Percentiles rank a stretch among this genome's conserved stretches.
These are phyloP conservation scores for Stemphylium lycopersici DNA, from an alignment of 2,329 filamentous ascomycete species.

Conservation along the genomic window DNA sequence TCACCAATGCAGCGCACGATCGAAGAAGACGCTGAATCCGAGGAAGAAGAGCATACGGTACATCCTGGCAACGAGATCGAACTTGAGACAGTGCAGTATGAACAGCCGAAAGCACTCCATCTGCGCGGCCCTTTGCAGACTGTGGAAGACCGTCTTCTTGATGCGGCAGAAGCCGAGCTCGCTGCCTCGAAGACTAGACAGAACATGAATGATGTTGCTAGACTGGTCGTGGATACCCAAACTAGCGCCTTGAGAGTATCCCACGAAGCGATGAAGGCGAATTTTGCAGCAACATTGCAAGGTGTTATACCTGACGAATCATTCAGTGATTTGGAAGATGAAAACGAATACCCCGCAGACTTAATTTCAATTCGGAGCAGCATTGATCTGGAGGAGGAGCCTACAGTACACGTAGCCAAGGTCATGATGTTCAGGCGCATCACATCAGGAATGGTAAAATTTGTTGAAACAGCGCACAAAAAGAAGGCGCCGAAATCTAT, in stretches of 20 bases:
- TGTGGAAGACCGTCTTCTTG: constrained; percentile 30
- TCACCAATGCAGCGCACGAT: constrained; percentile 14
- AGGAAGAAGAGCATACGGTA: not conserved
- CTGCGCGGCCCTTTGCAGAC: constrained; percentile 29
- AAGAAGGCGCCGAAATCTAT: constrained; percentile 8
- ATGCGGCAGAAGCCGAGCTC: constrained; percentile 20
- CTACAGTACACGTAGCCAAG: constrained; percentile 21
- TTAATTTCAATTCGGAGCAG: constrained; percentile 19
- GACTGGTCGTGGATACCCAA: constrained; percentile 15
- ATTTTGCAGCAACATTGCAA: constrained; percentile 2
- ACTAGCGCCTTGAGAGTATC: constrained; percentile 11
- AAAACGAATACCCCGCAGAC: constrained; percentile 17
- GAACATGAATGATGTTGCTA: constrained; percentile 12
- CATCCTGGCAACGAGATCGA: constrained; percentile 13
- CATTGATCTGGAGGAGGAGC: constrained; percentile 30
- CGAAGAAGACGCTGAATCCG: not conserved
- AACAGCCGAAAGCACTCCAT: constrained; percentile 2
- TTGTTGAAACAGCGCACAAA: constrained; percentile 26
- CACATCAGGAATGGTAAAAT: constrained; percentile 26
- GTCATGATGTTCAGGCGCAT: constrained; percentile 17
- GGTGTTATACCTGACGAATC: not conserved
- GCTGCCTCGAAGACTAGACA: not conserved
- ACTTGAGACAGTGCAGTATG: not conserved
- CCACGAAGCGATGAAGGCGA: constrained; percentile 19
- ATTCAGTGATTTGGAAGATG: not conserved